Conservation (phyloP, 257 asterid genomes). For the Avicennia marina region DNA sequence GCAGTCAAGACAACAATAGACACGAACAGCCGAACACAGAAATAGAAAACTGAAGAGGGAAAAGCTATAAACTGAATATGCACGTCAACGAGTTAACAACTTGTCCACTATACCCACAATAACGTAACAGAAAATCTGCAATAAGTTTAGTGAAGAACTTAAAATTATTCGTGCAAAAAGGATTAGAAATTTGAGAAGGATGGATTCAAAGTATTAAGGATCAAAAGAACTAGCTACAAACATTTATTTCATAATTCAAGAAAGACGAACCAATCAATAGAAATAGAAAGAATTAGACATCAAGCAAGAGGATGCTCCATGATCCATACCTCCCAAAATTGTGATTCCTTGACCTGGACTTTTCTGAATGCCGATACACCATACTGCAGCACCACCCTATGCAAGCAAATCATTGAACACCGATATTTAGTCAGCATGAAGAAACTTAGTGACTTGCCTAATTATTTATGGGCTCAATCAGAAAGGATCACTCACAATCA, state of each 20-base stretch:
- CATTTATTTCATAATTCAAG: no score
- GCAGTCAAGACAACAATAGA: background rate
- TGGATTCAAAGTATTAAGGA: no score
- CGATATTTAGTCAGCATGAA: background rate
- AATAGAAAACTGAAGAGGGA: background rate
- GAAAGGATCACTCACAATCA: background rate
- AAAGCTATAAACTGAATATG: background rate
- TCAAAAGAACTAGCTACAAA: no score
- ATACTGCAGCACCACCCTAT: slow-evolving; percentile 75
- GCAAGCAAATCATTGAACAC: slow-evolving; percentile 16
- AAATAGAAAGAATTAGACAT: background rate
- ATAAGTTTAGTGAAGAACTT: no score
- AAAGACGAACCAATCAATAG: background rate
- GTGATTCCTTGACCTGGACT: slow-evolving; percentile 74
- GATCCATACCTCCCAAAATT: slow-evolving; percentile 73
- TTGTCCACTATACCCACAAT: background rate
- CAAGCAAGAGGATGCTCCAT: background rate
- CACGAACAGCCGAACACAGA: background rate
- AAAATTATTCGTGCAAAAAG: no score
- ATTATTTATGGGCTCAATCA: background rate
- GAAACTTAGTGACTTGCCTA: background rate
- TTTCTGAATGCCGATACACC: slow-evolving; percentile 94
- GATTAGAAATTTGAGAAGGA: no score
- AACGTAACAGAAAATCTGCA: no score
- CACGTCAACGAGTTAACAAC: background rate